These are phyloP conservation scores for Aphanomyces euteiches DNA, from an alignment of 352 stramenopile species.

Conservation along the genomic window DNA sequence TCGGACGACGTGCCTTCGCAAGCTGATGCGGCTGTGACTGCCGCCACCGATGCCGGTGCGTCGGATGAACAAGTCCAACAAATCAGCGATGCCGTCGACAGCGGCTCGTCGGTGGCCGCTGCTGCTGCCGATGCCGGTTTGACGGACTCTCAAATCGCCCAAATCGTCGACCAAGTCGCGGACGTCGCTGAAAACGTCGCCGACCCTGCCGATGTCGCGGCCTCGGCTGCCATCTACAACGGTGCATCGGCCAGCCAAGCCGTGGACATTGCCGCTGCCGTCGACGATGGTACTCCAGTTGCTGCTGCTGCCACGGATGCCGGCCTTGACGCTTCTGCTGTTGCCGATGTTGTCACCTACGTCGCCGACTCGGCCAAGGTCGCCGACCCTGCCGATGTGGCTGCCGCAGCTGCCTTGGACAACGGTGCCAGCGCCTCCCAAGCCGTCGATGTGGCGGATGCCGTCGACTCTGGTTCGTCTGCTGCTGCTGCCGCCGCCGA, in stretches of 20 bases:
- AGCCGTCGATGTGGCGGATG: background rate
- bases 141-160: no score
- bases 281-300: background rate
- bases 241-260: background rate
- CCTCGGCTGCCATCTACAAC: background rate
- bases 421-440: background rate
- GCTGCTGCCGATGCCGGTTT: no score
- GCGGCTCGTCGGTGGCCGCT: no score
- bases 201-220: background rate
- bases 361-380: background rate
- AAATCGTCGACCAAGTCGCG: background rate
- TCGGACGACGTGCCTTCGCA: no score
- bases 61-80: no score
- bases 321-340: background rate
- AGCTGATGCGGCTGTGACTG: no score
- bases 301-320: background rate
- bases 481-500: no score
- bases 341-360: background rate
- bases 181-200: background rate
- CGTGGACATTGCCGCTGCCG: background rate
- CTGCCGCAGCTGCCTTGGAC: background rate
- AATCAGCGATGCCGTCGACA: no score
- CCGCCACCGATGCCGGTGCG: no score
- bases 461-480: background rate
- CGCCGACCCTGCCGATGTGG: constrained; percentile 8